These are phyloP conservation scores for Boletus coccyginus DNA, from an alignment of 768 basidiomycete species.

Conservation along the genomic window DNA sequence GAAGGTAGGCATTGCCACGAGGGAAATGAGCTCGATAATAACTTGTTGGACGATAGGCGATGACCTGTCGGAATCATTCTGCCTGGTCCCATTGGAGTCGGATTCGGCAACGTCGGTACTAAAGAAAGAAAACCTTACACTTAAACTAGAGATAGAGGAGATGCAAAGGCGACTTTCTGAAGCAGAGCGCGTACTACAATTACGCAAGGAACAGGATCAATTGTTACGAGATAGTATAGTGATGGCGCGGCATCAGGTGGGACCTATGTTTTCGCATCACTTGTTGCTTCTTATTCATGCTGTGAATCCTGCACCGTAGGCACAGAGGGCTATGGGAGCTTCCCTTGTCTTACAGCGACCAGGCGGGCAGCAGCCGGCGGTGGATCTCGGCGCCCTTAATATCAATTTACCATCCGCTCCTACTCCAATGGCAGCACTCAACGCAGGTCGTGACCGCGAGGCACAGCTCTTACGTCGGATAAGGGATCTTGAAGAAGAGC, in stretches of 20 bases:
- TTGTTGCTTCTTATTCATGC: constrained; percentile 1
- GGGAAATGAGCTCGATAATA: background rate
- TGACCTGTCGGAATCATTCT: constrained; percentile 80
- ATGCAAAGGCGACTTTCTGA: constrained; percentile 57
- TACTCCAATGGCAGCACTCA: constrained; percentile 47
- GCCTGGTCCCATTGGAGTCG: constrained; percentile 62
- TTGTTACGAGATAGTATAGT: constrained; percentile 79
- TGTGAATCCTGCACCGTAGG: constrained; percentile 40
- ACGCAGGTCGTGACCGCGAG: constrained; percentile 57
- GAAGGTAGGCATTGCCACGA: constrained; percentile 45
- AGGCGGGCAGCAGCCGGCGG: constrained; percentile 33
- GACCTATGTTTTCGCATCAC: background rate
- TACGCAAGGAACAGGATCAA: constrained; percentile 75
- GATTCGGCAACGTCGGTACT: constrained; percentile 49
- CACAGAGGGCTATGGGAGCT: constrained; percentile 75
- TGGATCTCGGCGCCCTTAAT: constrained; percentile 58
- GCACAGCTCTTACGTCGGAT: constrained; percentile 44
- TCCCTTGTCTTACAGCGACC: constrained; percentile 55
- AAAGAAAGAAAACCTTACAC: constrained; percentile 62
- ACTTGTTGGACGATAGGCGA: constrained; percentile 40
- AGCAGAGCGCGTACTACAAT: constrained; percentile 61
- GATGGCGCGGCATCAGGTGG: constrained; percentile 66
- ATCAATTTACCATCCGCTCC: constrained; percentile 51
- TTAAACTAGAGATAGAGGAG: constrained; percentile 59
- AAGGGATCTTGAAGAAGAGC: constrained; percentile 81